Evolutionary conservation across 305 asterid species (phyloP).

Genomic region (Fraxinus latifolia): DNA sequence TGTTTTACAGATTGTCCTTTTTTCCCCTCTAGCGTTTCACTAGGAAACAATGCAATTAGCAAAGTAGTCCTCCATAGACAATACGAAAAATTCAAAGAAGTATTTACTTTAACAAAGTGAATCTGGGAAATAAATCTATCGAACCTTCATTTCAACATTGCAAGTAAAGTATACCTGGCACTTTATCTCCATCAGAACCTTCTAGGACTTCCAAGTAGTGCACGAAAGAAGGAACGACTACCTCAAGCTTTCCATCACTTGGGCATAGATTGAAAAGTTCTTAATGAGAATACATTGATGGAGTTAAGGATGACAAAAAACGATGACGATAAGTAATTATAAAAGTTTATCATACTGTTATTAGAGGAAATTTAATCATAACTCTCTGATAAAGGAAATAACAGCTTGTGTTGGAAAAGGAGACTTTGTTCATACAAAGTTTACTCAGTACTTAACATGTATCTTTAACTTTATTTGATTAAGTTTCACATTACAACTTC

Average conservation of each 20-base stretch:
- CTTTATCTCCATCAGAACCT: slow-evolving; percentile 98
- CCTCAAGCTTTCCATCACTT: slow-evolving; percentile 98
- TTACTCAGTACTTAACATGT: neutral
- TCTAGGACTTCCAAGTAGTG: slow-evolving; percentile 97
- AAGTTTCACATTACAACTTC: neutral
- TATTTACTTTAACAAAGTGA: neutral
- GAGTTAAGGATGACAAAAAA: slow-evolving; percentile 7
- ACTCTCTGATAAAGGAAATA: neutral
- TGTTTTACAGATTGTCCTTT: neutral
- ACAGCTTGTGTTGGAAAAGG: neutral
- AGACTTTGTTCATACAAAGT: slow-evolving; percentile 8
- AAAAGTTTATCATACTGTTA: neutral
- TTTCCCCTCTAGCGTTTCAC: neutral
- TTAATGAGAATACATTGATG: slow-evolving; percentile 11
- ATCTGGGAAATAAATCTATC: neutral
- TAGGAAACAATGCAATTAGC: neutral
- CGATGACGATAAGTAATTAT: neutral
- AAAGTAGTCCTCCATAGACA: slow-evolving; percentile 2
- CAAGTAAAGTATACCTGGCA: slow-evolving; percentile 61
- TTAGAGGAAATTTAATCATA: neutral
- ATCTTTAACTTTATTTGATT: neutral
- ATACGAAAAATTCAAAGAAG: neutral
- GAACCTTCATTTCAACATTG: slow-evolving; percentile 11
- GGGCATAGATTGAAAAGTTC: slow-evolving; percentile 16
- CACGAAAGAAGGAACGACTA: slow-evolving; percentile 91